Evolutionary conservation across 805 yeast genomes (phyloP).

Genomic region (Barnettozyma populi): DNA sequence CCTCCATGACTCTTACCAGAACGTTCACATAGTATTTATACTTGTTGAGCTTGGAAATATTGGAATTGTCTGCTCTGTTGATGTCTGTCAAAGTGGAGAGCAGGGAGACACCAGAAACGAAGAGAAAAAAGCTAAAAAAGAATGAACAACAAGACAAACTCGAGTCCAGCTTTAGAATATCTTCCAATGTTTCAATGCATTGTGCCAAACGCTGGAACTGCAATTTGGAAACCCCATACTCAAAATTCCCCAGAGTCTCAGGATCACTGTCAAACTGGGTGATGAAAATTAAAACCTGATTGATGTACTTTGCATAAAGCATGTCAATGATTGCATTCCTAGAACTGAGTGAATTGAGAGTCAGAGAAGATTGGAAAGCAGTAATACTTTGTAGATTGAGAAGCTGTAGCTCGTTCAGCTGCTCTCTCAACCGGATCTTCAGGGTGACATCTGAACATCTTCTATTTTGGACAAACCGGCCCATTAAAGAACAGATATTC

Average conservation of each 20-base stretch:
- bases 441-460: constrained; percentile 1
- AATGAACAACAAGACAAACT: constrained; percentile 20
- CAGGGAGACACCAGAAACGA: constrained; percentile 18
- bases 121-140: constrained; percentile 18
- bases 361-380: constrained; percentile 3
- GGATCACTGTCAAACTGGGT: constrained; percentile 13
- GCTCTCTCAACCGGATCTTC: constrained; percentile 5
- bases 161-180: constrained; percentile 15
- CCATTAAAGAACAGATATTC: constrained; percentile 30
- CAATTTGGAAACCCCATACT: constrained; percentile 12
- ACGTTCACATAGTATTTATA: constrained; percentile 22
- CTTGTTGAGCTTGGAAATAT: constrained; percentile 18
- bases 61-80: constrained; percentile 12
- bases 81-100: constrained; percentile 19
- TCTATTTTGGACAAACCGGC: constrained; percentile 23
- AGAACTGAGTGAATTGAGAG: constrained; percentile 13
- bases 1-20: constrained; percentile 20
- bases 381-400: constrained; percentile 6
- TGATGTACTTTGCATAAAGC: constrained; percentile 21
- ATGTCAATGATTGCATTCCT: constrained; percentile 13
- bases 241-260: constrained; percentile 14
- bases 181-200: constrained; percentile 18
- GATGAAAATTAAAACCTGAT: constrained; percentile 15
- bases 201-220: constrained; percentile 13
- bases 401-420: constrained; percentile 14